These are phyloP conservation scores for Alternaria triticimaculans DNA, from an alignment of 2,329 filamentous ascomycete species.

Conservation along the genomic window DNA sequence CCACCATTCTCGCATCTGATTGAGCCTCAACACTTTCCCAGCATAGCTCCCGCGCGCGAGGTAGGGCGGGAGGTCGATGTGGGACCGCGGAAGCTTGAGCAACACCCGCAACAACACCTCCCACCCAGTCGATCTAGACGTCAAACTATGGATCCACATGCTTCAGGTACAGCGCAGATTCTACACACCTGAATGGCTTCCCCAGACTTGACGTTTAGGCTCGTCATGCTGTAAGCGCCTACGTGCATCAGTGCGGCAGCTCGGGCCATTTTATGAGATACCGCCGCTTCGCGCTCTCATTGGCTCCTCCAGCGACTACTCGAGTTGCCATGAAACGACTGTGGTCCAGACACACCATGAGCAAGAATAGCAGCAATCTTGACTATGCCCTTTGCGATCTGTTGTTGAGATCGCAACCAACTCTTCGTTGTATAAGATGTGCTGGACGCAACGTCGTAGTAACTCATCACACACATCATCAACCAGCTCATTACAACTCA, in stretches of 20 bases:
- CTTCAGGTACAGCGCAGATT: conserved; percentile 23
- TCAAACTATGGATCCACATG: conserved; percentile 30
- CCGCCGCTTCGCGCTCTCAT: conserved; percentile 34
- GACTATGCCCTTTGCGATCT: conserved; percentile 28
- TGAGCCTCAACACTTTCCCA: conserved; percentile 47
- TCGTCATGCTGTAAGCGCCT: conserved; percentile 46
- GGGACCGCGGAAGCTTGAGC: conserved; percentile 42
- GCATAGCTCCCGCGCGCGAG: conserved; percentile 50
- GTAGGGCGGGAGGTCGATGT: conserved; percentile 37
- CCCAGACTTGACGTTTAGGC: conserved; percentile 31
- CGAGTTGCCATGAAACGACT: conserved; percentile 46
- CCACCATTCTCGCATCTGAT: conserved; percentile 34
- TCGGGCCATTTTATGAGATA: conserved; percentile 45
- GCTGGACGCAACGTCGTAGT: conserved; percentile 19
- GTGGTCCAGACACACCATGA: conserved; percentile 32
- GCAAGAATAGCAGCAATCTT: conserved; percentile 45
- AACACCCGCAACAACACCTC: conserved; percentile 36
- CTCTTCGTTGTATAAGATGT: conserved; percentile 37
- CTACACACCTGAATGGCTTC: conserved; percentile 36
- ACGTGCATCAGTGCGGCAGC: conserved; percentile 40
- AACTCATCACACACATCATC: conserved; percentile 44
- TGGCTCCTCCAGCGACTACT: conserved; percentile 49
- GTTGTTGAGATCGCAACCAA: conserved; percentile 25
- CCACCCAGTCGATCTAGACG: conserved; percentile 36
- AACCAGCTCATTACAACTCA: conserved; percentile 40